Percentiles rank a stretch among this genome's conserved stretches.
Evolutionary conservation across 352 stramenopile species (phyloP).

Genomic region (Pythium coloratum): DNA sequence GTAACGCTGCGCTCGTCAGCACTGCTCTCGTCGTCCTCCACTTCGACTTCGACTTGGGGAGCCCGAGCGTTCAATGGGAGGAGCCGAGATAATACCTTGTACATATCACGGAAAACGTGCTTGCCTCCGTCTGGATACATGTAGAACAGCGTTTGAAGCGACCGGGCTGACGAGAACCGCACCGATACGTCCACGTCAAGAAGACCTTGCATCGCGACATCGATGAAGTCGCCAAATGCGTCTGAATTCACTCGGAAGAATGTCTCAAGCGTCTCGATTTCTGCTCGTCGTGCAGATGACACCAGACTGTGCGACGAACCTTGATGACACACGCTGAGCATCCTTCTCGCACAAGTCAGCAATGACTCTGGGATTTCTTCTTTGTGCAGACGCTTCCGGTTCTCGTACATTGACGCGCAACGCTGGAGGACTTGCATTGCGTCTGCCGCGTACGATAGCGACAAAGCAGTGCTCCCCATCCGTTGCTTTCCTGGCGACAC

Average conservation of each 20-base stretch:
- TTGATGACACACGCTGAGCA: conserved; percentile 29
- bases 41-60: neutral
- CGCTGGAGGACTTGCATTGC: conserved; percentile 45
- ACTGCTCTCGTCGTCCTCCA: neutral
- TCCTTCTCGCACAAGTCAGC: conserved; percentile 40
- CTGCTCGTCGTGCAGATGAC: conserved; percentile 32
- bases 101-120: conserved; percentile 60
- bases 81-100: conserved; percentile 36
- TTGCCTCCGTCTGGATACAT: conserved; percentile 78
- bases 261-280: conserved; percentile 58
- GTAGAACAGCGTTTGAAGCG: conserved; percentile 70
- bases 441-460: conserved; percentile 55
- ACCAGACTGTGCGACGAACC: conserved; percentile 27
- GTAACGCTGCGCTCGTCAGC: neutral
- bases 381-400: conserved; percentile 46
- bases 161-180: conserved; percentile 41
- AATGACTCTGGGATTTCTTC: conserved; percentile 54
- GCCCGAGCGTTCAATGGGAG: conserved; percentile 12
- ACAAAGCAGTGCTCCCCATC: conserved; percentile 25
- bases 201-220: conserved; percentile 43
- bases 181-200: conserved; percentile 60
- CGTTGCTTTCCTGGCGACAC: conserved; percentile 28
- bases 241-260: conserved; percentile 66
- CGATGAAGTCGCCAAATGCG: conserved; percentile 55
- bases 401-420: conserved; percentile 54